Evolutionary conservation across 805 yeast genomes (phyloP).

Genomic region (Yamadazyma akitaensis): DNA sequence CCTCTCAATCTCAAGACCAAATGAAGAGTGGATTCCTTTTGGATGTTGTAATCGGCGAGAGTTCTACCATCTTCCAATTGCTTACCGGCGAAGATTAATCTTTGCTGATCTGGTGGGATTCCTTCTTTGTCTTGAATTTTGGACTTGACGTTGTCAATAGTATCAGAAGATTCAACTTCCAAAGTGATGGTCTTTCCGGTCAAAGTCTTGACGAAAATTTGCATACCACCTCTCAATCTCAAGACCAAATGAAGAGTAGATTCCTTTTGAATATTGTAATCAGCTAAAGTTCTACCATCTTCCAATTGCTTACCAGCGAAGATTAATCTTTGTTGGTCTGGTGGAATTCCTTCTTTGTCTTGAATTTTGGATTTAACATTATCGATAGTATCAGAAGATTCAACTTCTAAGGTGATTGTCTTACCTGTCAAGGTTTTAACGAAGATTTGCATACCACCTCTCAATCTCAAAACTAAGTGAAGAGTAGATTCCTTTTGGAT

Average conservation of each 20-base stretch:
- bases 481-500: slow-evolving; percentile 96
- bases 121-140: slow-evolving; percentile 98
- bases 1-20: slow-evolving; percentile 97
- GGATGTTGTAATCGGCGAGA: slow-evolving; percentile 94
- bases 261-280: slow-evolving; percentile 98
- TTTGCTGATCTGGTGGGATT: slow-evolving; percentile 96
- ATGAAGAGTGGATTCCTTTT: slow-evolving; percentile 93
- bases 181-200: slow-evolving; percentile 63
- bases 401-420: slow-evolving; percentile 87
- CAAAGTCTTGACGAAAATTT: slow-evolving; percentile 34
- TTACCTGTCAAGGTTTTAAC: slow-evolving; percentile 61
- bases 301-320: slow-evolving; percentile 98
- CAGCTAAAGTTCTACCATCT: slow-evolving; percentile 93
- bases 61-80: slow-evolving; percentile 97
- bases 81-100: slow-evolving; percentile 96
- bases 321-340: slow-evolving; percentile 95
- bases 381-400: slow-evolving; percentile 96
- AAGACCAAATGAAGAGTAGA: slow-evolving; percentile 93
- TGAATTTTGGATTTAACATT: slow-evolving; percentile 95
- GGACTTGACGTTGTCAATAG: slow-evolving; percentile 94
- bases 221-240: slow-evolving; percentile 94
- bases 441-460: slow-evolving; percentile 61
- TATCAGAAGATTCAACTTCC: slow-evolving; percentile 96
- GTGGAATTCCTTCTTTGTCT: slow-evolving; percentile 97
- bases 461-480: slow-evolving; percentile 91